Evolutionary conservation across 1,284 basidiomycete genomes (phyloP).

Genomic region (Pyrrhoderma noxium): DNA sequence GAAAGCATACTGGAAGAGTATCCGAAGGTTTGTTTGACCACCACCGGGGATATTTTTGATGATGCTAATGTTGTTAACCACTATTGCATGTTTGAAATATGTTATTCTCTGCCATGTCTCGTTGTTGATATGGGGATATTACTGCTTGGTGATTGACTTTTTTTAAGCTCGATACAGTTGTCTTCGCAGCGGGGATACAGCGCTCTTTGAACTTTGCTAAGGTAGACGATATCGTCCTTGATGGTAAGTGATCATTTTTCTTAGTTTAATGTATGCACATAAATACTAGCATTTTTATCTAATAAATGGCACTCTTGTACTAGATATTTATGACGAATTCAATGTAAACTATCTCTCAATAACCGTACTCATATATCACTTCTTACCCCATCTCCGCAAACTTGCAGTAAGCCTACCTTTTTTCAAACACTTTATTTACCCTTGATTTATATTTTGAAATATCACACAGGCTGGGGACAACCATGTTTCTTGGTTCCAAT

Average conservation of each 20-base stretch:
- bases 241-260: conserved; percentile 29
- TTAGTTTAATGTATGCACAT: too few relatives aligned
- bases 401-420: conserved; percentile 34
- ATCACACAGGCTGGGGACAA: conserved; percentile 34
- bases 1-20: conserved; percentile 35
- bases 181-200: conserved; percentile 49
- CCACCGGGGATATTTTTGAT: background rate
- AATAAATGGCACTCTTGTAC: background rate
- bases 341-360: conserved; percentile 51
- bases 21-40: conserved; percentile 46
- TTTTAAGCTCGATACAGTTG: conserved; percentile 42
- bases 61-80: background rate
- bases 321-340: conserved; percentile 37
- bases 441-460: background rate
- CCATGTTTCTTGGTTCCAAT: conserved; percentile 47
- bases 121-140: conserved; percentile 32
- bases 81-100: too few relatives aligned
- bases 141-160: conserved; percentile 5
- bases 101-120: too few relatives aligned
- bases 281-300: background rate
- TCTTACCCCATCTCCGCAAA: conserved; percentile 51
- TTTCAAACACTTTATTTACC: background rate
- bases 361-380: conserved; percentile 41
- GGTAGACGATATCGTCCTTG: conserved; percentile 39
- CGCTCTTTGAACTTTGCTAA: conserved; percentile 43